phyloP scores from a whole-genome alignment of 2,329 filamentous ascomycete genomes.

The Neoarthrinium moseri region DNA sequence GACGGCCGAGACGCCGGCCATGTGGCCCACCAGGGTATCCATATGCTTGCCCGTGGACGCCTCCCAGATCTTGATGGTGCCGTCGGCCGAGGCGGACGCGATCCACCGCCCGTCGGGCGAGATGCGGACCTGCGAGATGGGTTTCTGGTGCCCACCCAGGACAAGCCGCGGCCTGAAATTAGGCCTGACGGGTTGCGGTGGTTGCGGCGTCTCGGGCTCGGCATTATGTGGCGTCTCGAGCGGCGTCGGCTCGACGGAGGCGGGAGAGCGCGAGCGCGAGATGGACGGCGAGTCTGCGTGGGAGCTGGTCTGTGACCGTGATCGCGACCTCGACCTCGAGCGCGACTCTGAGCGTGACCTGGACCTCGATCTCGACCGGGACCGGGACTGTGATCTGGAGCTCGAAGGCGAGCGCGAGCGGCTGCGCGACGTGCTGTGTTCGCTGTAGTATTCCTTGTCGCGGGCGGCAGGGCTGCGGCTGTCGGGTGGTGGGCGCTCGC shows the following conservation, averaged over 20 bases:
- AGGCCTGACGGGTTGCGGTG: slow-evolving; percentile 52
- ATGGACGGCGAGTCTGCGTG: slow-evolving; percentile 20
- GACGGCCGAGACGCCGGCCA: slow-evolving; percentile 87
- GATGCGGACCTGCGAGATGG: slow-evolving; percentile 83
- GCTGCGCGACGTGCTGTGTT: slow-evolving; percentile 25
- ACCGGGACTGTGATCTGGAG: slow-evolving; percentile 19
- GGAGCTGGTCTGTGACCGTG: slow-evolving; percentile 14
- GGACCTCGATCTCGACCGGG: slow-evolving; percentile 17
- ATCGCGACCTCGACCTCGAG: slow-evolving; percentile 14
- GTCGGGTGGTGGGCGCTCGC: slow-evolving; percentile 22
- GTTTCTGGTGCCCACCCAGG: slow-evolving; percentile 73
- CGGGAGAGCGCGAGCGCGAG: slow-evolving; percentile 16
- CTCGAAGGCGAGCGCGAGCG: slow-evolving; percentile 19
- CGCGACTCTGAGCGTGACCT: slow-evolving; percentile 14
- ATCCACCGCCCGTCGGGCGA: slow-evolving; percentile 89
- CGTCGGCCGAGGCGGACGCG: slow-evolving; percentile 86
- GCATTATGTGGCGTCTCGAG: slow-evolving; percentile 13
- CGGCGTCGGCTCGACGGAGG: slow-evolving; percentile 16
- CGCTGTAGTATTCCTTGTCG: slow-evolving; percentile 25
- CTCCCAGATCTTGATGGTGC: slow-evolving; percentile 89
- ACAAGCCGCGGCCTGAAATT: slow-evolving; percentile 70
- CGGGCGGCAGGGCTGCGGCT: slow-evolving; percentile 20
- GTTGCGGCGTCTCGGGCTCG: slow-evolving; percentile 26
- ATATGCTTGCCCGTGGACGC: slow-evolving; percentile 73
- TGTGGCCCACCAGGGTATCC: slow-evolving; percentile 88